A percentile compares a stretch with the other conserved stretches of the same genome.
phyloP scores from a whole-genome alignment of 495 filamentous ascomycete species.

The Podospora tetraspora region DNA sequence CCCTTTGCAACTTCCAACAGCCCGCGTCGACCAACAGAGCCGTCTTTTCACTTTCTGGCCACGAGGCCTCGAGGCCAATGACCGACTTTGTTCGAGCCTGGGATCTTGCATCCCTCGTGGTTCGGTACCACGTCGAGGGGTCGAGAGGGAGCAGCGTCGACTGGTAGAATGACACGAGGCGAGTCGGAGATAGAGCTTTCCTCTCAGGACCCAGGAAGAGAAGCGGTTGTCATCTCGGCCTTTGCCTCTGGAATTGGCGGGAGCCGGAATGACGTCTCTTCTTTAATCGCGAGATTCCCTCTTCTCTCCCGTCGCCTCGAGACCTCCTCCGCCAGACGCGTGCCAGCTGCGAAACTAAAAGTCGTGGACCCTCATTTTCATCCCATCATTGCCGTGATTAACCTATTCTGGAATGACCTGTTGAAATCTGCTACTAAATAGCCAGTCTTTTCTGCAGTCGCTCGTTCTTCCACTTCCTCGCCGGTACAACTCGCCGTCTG shows the following conservation, averaged over 20 bases:
- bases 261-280: neutral
- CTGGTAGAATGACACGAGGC: neutral
- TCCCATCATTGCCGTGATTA: neutral
- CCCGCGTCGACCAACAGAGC: neutral
- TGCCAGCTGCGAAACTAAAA: neutral
- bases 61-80: neutral
- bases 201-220: neutral
- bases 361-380: neutral
- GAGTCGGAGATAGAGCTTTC: neutral
- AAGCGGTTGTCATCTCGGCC: neutral
- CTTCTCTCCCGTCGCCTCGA: neutral
- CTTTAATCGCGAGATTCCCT: neutral
- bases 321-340: neutral
- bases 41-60: neutral
- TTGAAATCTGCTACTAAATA: neutral
- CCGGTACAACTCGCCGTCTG: neutral
- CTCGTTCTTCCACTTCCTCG: neutral
- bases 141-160: neutral
- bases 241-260: neutral
- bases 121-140: neutral
- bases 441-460: neutral
- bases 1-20: conserved; percentile 5
- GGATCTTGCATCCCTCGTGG: neutral
- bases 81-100: neutral
- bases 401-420: neutral